Conservation (phyloP, 73 alveolate genomes). For the Tetrahymena thermophila region DNA sequence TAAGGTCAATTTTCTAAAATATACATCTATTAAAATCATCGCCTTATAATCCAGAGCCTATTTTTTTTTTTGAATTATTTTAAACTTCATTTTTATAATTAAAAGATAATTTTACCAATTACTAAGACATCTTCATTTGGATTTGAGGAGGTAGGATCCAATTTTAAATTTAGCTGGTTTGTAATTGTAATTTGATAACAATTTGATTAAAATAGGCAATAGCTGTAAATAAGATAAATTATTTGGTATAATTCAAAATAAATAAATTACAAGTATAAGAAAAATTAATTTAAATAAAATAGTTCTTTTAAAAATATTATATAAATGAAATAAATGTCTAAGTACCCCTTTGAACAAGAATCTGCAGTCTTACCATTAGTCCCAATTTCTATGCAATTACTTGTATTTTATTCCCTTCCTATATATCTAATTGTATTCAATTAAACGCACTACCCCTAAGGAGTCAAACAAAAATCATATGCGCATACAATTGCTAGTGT, state of each 20-base stretch:
- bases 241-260: neutral
- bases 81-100: too few species aligned
- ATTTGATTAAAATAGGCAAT: neutral
- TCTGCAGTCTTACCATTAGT: neutral
- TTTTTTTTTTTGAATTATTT: too few species aligned
- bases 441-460: neutral
- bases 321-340: neutral
- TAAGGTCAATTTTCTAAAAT: too few species aligned
- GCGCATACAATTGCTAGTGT: neutral
- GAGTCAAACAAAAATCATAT: neutral
- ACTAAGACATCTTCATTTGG: neutral
- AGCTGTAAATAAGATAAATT: neutral
- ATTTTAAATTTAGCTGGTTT: neutral
- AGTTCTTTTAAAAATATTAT: too few species aligned
- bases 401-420: neutral
- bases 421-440: neutral
- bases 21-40: too few species aligned
- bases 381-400: neutral
- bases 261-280: too few species aligned
- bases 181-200: neutral
- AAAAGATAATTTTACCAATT: neutral
- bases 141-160: too few species aligned
- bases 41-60: too few species aligned
- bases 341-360: neutral
- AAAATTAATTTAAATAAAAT: neutral